Evolutionary conservation across 2,329 filamentous ascomycete species (phyloP), one percentile per base, ranked within the genome.

Genomic region (Botrytis pseudocinerea): DNA sequence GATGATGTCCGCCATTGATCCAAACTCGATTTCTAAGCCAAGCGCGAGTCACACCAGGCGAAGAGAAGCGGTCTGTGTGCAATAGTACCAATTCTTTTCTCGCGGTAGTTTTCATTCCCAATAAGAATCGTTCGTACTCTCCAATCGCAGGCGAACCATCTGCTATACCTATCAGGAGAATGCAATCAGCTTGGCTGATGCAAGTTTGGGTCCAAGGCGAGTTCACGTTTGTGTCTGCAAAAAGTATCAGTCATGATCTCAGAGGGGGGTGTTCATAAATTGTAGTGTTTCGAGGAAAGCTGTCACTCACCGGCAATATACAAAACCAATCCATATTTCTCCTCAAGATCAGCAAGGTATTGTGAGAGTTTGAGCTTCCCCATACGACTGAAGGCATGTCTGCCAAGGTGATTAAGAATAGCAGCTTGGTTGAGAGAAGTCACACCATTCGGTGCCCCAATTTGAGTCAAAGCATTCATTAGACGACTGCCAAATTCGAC

Each of bases 151-250:
- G 92, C 4, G 95, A 97, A 0, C 92, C 92, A 80, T 98, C 96
- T 0, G 95, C 96, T 22, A 98, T 84, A 0, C 94, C 96, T 42
- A 99, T 94, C 14, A 99, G 86, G 12, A 99, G 86, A 76, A 99
- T 98, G 77, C 95, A 98, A 82, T 99, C 96, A 2, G 96, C 96
- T 82, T 99, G 96, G 25, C 92, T 92, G 76, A 99, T 98, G 81
- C 97, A 99, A 0, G 96, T 98, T 80, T 98, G 94, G 0, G 97
- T 99, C 96, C 96, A 99, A 0, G 95, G 95, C 2, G 97, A 94
- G 78, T 97, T 98, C 78, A 98, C 96, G 74, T 91, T 97, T 7
- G 97, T 99, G 82, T 99, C 96, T 91, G 25, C 9, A 69, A 42
- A 40, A 32, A 66, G 51, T n/a, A 44, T 73, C 70, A 73, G 71